Base-by-base conservation (phyloP, 371 early-diverging fungal genomes). In the Basidiobolus meristosporus region DNA sequence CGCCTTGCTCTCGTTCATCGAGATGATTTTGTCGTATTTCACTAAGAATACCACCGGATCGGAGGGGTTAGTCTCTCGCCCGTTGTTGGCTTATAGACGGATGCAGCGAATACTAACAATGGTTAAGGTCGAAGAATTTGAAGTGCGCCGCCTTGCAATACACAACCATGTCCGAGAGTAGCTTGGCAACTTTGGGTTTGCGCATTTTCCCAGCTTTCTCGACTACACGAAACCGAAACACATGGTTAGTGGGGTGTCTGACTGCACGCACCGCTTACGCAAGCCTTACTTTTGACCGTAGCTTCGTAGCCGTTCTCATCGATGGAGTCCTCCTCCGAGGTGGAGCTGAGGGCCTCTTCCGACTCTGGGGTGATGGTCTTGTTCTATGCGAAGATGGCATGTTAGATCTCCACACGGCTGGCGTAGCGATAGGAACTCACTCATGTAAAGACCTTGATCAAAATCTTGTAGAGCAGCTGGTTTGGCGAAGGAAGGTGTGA, bases 111-210 rank as follows among this genome's bases (percentile, higher is more conserved):
- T 6, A 7, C 12, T 7, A 7, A 7, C 7, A 7, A 30, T 30
- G 6, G 6, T 6, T 12, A 6, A 30, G 30, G 0, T 51, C 47
- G 18, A 73, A 56, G n/a, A 62, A 64, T 16, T 60, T 63, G 33
- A 77, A 77, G 23, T 64, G 62, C 2, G 58, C 57, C 1, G 76
- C 68, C 40, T 74, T 70, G 51, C 76, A 78, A 41, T 80, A 80
- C 36, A 77, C 57, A 9, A 76, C 59, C 30, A 82, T 55, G 21
- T 73, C 66, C 10, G 72, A 63, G 34, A 82, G 52, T 36, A 63
- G 60, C 21, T 59, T 61, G 1, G 77, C 65, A 11, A 76, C 48
- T 32, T 61, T 53, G 39, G 54, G 45, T 41, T 61, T 70, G n/a
- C n/a, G n/a, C n/a, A n/a, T n/a, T n/a, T n/a, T n/a, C n/a, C n/a